These are phyloP conservation scores for Aureoboletus auriporus DNA, from an alignment of 768 basidiomycete species.

Conservation along the genomic window DNA sequence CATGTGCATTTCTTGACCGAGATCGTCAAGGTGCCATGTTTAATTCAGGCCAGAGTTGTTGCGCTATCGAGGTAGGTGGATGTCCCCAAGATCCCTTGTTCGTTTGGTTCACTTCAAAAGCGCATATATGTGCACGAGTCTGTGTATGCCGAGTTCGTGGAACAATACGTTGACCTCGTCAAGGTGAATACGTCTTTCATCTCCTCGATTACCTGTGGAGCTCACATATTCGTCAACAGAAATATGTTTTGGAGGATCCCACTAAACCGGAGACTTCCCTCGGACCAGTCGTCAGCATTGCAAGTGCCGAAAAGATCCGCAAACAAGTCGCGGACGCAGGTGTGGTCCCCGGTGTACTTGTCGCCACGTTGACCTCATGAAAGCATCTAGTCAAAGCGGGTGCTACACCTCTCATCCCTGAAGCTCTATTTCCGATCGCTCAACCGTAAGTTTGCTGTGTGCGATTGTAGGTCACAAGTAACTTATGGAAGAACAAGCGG, in stretches of 20 bases:
- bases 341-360: slow-evolving; percentile 27
- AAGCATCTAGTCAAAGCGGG: slow-evolving; percentile 59
- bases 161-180: slow-evolving; percentile 64
- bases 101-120: slow-evolving; percentile 31
- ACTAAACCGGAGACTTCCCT: slow-evolving; percentile 68
- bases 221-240: slow-evolving; percentile 34
- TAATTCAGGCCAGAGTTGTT: slow-evolving; percentile 98
- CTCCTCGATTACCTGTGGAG: not conserved
- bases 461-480: not conserved
- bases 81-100: not conserved
- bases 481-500: slow-evolving; percentile 42
- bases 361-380: not conserved
- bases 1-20: not conserved
- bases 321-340: slow-evolving; percentile 86
- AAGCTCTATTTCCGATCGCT: slow-evolving; percentile 62
- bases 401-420: slow-evolving; percentile 71
- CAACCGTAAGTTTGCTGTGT: slow-evolving; percentile 47
- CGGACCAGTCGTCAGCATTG: slow-evolving; percentile 89
- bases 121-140: slow-evolving; percentile 92
- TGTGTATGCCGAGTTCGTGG: slow-evolving; percentile 76
- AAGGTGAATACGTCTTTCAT: slow-evolving; percentile 43
- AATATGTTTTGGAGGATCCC: slow-evolving; percentile 86
- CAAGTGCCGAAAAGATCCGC: slow-evolving; percentile 79
- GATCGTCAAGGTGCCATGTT: slow-evolving; percentile 72
- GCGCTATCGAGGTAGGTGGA: slow-evolving; percentile 73